Conservation (phyloP, 768 basidiomycete species). For the Tubosaeta brunneosetosa region DNA sequence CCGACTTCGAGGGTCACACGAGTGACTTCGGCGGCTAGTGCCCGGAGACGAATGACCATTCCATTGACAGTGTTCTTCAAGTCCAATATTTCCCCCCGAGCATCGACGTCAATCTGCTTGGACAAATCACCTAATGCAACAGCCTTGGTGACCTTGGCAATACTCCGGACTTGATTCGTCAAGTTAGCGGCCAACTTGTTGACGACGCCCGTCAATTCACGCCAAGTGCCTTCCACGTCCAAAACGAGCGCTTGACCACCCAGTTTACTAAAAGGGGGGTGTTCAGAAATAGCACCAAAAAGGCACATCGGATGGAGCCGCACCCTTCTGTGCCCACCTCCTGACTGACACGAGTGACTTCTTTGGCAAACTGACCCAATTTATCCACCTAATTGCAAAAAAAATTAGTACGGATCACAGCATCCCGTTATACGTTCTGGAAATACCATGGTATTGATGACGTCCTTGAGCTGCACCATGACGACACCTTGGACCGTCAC, state of each 20-base stretch:
- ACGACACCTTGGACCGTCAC: conserved; percentile 74
- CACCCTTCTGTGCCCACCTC: conserved; percentile 82
- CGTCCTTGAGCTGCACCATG: conserved; percentile 78
- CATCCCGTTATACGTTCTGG: not conserved
- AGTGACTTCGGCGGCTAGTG: conserved; percentile 77
- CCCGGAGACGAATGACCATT: conserved; percentile 49
- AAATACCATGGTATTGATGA: conserved; percentile 63
- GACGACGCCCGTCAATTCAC: conserved; percentile 76
- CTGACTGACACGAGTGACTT: conserved; percentile 81
- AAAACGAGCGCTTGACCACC: conserved; percentile 83
- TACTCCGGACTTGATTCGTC: conserved; percentile 54
- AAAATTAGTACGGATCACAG: conserved; percentile 8
- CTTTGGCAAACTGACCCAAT: conserved; percentile 84
- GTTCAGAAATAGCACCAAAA: conserved; percentile 15
- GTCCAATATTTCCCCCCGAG: conserved; percentile 84
- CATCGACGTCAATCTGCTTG: conserved; percentile 90
- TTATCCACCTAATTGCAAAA: conserved; percentile 47
- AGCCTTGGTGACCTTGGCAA: conserved; percentile 61
- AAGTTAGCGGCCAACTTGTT: conserved; percentile 79
- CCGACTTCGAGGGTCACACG: conserved; percentile 83
- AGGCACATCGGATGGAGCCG: conserved; percentile 16
- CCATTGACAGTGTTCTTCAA: conserved; percentile 60
- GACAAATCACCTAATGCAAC: conserved; percentile 87
- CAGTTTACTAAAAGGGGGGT: conserved; percentile 48
- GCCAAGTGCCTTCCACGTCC: conserved; percentile 90